Base-by-base conservation (phyloP, 2,329 filamentous ascomycete genomes). In the Epichloe sp. region DNA sequence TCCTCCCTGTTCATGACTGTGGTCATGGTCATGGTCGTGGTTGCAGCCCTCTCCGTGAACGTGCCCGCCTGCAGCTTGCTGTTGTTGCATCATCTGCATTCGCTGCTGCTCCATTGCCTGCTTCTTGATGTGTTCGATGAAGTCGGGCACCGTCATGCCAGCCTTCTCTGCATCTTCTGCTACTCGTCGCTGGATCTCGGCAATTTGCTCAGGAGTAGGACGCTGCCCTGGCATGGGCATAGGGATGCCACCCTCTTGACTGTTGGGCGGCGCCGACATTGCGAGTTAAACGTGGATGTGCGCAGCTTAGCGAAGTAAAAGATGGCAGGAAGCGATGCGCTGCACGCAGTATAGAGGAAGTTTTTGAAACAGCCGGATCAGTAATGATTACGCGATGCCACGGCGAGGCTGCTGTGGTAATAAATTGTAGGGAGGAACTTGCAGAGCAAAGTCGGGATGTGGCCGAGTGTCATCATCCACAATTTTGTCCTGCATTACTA, bases 61-160 rank as follows among this genome's bases (percentile, higher is more conserved):
- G n/a, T 57, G 56, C 17, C 55, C 54, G 36, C 55, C 49, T 10
- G 44, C 42, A 17, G 42, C 44, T 15, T 47, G 37, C 35, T 44
- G 48, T 42, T 63, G 68, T 49, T 69, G 69, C 57, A 70, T 67
- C 50, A 76, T 67, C 52, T 72, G 71, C 59, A 76, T 72, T 58
- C 65, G 65, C 62, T 67, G 66, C 70, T 74, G 74, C 65, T 69
- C 69, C 59, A 70, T 66, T 4, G 72, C 73, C 60, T 82, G 77
- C 58, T 71, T 73, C 65, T 79, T 80, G 60, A 85, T 72, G 54
- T 80, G 77, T 63, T 84, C 82, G 62, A 94, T 79, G 65, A 95
- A 95, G 68, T 95, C 77, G 44, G 85, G 88, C 1, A 93, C 83
- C 6, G 85, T 82, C 78, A 97, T 82, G 65, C 90, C 90, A 56